These are phyloP conservation scores for Pseudogymnoascus sp. DNA, from an alignment of 2,329 filamentous ascomycete genomes.

Conservation along the genomic window DNA sequence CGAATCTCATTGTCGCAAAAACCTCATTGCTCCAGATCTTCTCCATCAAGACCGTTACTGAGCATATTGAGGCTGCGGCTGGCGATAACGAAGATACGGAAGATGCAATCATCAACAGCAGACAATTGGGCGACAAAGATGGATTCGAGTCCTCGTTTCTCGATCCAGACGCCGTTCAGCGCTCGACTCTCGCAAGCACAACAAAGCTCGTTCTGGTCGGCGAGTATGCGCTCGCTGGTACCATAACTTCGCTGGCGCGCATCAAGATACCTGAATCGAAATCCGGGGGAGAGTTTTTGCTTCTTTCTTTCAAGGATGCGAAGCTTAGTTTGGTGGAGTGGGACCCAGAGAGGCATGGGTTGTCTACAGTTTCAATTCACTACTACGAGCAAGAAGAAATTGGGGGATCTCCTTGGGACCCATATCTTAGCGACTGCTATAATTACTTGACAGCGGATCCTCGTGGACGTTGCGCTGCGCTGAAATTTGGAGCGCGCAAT, in stretches of 20 bases:
- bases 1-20: slow-evolving; percentile 85
- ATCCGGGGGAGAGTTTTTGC: slow-evolving; percentile 73
- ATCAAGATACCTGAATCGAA: slow-evolving; percentile 65
- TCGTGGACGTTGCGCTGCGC: slow-evolving; percentile 82
- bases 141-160: slow-evolving; percentile 60
- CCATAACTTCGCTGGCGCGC: slow-evolving; percentile 71
- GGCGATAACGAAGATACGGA: slow-evolving; percentile 30
- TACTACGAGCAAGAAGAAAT: slow-evolving; percentile 96
- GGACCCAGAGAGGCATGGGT: slow-evolving; percentile 70
- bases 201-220: slow-evolving; percentile 77
- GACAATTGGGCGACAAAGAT: slow-evolving; percentile 48
- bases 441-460: slow-evolving; percentile 85
- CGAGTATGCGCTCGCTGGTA: slow-evolving; percentile 77
- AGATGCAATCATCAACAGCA: slow-evolving; percentile 41
- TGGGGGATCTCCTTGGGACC: slow-evolving; percentile 72
- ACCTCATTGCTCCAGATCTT: slow-evolving; percentile 92
- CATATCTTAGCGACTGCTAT: slow-evolving; percentile 64
- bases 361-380: slow-evolving; percentile 89
- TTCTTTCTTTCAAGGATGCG: slow-evolving; percentile 81
- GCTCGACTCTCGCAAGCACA: slow-evolving; percentile 55
- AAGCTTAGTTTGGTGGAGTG: slow-evolving; percentile 91
- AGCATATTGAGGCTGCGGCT: slow-evolving; percentile 41
- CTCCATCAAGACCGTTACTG: slow-evolving; percentile 57
- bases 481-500: slow-evolving; percentile 84
- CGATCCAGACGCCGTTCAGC: slow-evolving; percentile 52